These are phyloP conservation scores for Saccharum officinarum DNA, from an alignment of 176 grass and related monocot genomes.

Conservation along the genomic window DNA sequence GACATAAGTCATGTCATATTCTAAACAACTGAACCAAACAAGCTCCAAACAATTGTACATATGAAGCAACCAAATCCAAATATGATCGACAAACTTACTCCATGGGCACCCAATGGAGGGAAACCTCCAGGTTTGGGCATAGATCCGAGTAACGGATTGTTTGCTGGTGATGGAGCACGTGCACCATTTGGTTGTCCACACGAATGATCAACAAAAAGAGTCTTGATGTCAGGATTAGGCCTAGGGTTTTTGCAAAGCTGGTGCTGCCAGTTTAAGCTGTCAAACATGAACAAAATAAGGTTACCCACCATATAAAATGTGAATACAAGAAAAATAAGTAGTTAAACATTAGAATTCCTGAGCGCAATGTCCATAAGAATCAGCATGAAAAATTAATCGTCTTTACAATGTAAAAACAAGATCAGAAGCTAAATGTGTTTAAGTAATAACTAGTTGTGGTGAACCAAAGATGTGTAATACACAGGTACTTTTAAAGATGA, in stretches of 20 bases:
- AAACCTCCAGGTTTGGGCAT: conserved; percentile 95
- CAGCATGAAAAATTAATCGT: neutral
- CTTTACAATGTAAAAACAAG: neutral
- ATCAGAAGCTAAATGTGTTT: neutral
- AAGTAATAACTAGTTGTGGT: neutral
- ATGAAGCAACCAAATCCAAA: conserved; percentile 31
- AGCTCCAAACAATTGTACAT: neutral
- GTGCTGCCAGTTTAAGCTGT: conserved; percentile 99
- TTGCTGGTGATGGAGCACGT: conserved; percentile 87
- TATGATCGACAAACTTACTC: conserved; percentile 57
- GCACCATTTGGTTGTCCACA: conserved; percentile 98
- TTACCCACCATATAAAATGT: conserved; percentile 3
- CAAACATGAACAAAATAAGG: conserved; percentile 35
- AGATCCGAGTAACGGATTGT: conserved; percentile 79
- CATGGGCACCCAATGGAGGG: conserved; percentile 89
- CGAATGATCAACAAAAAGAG: conserved; percentile 97
- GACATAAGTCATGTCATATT: conserved; percentile 16
- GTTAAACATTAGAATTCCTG: neutral
- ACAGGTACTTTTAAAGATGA: neutral
- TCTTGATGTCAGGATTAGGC: conserved; percentile 99
- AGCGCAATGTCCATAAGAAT: neutral
- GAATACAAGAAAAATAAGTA: neutral
- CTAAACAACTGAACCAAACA: conserved; percentile 14
- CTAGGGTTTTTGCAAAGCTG: conserved; percentile 99
- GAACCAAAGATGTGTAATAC: neutral